Conservation (phyloP, 225 moss, liverwort and hornwort genomes). For the Lunularia cruciata region DNA sequence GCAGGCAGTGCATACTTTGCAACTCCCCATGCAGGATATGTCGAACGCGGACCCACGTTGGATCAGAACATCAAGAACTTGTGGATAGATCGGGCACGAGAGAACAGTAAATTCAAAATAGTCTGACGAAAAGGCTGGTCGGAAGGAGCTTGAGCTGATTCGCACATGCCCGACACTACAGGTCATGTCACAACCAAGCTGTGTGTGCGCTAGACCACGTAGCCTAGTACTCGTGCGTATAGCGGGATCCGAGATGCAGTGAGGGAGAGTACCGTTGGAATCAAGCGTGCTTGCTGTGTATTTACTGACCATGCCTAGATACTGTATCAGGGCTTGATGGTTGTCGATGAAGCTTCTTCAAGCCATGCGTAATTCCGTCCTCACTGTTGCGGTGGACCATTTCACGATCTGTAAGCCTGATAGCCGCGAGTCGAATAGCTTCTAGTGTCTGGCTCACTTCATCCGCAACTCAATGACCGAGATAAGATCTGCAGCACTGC, state of each 20-base stretch:
- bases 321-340: background rate
- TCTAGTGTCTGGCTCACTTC: slow-evolving; percentile 14
- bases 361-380: slow-evolving; percentile 3
- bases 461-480: slow-evolving; percentile 6
- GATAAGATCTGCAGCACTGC: background rate
- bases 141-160: slow-evolving; percentile 15
- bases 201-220: background rate
- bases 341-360: slow-evolving; percentile 11
- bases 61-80: no score
- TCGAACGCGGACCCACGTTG: no score
- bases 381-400: slow-evolving; percentile 17
- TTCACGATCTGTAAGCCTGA: slow-evolving; percentile 9
- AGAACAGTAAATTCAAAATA: no score
- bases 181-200: no score
- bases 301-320: background rate
- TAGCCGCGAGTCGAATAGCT: slow-evolving; percentile 7
- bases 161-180: slow-evolving; percentile 7
- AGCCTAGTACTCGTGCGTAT: no score
- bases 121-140: background rate
- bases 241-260: no score
- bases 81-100: no score
- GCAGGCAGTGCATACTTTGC: no score
- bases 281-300: no score
- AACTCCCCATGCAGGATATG: no score
- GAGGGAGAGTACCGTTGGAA: no score